Percentiles rank a stretch among this genome's conserved stretches.
Evolutionary conservation across 257 asterid genomes (phyloP).

Genomic region (Solanum dulcamara): DNA sequence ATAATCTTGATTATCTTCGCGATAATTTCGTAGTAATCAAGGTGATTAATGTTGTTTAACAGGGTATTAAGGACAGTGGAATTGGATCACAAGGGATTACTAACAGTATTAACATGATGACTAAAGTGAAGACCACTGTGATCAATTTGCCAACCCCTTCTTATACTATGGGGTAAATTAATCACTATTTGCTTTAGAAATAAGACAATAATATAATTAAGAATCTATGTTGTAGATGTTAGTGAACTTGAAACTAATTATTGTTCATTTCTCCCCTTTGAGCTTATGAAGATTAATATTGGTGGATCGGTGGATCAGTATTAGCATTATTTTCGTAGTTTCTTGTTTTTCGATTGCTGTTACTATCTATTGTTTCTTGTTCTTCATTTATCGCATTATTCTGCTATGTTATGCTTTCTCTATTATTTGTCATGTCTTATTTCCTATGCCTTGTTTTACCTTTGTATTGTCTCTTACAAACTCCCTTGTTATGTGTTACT

Average conservation of each 20-base stretch:
- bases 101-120: slow-evolving; percentile 96
- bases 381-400: background rate
- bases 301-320: background rate
- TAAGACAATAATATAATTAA: background rate
- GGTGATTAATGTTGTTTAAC: background rate
- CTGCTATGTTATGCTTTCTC: background rate
- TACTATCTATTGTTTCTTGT: background rate
- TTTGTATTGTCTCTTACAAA: background rate
- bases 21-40: background rate
- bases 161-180: slow-evolving; percentile 73
- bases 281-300: background rate
- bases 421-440: background rate
- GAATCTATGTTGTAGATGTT: background rate
- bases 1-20: background rate
- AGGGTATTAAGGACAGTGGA: slow-evolving; percentile 99
- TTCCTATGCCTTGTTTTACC: background rate
- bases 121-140: slow-evolving; percentile 87
- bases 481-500: background rate
- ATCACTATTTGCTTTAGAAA: background rate
- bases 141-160: slow-evolving; percentile 91
- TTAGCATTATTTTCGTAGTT: background rate
- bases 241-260: background rate
- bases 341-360: background rate
- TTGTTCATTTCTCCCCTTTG: background rate
- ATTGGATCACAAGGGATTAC: slow-evolving; percentile 97